A percentile compares a stretch with the other conserved stretches of the same genome.
These are phyloP conservation scores for Acanthamoeba sp. DNA, from an alignment of 208 protist genomes.

Conservation along the genomic window DNA sequence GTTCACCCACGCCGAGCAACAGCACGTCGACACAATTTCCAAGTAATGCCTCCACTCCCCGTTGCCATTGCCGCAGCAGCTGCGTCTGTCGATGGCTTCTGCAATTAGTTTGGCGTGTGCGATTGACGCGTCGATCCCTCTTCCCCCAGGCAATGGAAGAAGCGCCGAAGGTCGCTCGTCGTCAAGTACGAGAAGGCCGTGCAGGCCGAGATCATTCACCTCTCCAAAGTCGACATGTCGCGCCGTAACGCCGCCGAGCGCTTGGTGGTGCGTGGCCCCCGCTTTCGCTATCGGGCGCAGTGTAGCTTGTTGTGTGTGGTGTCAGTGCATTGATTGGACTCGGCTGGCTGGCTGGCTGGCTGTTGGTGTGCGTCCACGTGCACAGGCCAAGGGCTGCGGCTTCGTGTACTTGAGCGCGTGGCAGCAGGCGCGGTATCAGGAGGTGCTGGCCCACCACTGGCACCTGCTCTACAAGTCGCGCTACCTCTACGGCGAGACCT, in stretches of 20 bases:
- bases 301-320: neutral
- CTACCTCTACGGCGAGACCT: conserved; percentile 74
- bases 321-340: too few species aligned
- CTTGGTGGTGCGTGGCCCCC: neutral
- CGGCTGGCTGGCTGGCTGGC: too few species aligned
- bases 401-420: conserved; percentile 37
- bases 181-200: conserved; percentile 65
- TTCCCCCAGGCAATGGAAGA: conserved; percentile 27
- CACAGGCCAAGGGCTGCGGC: neutral
- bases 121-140: too few species aligned
- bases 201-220: conserved; percentile 63
- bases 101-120: too few species aligned
- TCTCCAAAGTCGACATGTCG: conserved; percentile 36
- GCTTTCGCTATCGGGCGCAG: neutral
- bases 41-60: neutral
- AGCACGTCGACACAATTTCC: conserved; percentile 41
- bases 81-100: too few species aligned
- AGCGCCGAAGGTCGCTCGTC: neutral
- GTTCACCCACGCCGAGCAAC: conserved; percentile 21
- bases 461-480: conserved; percentile 1
- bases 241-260: conserved; percentile 13
- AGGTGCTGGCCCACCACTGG: conserved; percentile 28
- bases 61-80: neutral
- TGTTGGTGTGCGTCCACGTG: neutral
- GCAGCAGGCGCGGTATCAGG: conserved; percentile 55